phyloP scores from a whole-genome alignment of 1,284 basidiomycete species.

The Omphalotus olearius region DNA sequence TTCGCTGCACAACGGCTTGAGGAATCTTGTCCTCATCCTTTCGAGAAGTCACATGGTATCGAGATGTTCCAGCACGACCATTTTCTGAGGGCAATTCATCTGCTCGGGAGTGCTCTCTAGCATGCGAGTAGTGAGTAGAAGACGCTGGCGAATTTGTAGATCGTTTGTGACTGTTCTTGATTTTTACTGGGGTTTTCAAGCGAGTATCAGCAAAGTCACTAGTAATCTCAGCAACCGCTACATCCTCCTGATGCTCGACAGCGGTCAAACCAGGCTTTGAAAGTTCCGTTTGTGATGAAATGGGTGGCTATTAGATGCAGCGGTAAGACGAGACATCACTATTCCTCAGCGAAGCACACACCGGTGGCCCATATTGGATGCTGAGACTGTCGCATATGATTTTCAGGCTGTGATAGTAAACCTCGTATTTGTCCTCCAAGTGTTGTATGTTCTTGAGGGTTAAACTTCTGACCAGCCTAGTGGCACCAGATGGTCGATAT shows the following conservation, averaged over 20 bases:
- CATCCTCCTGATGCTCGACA: no score
- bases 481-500: not conserved
- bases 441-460: constrained; percentile 78
- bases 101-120: not conserved
- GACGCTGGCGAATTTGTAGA: not conserved
- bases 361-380: constrained; percentile 21
- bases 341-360: not conserved
- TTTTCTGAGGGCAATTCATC: not conserved
- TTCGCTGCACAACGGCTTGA: not conserved
- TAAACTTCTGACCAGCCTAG: not conserved
- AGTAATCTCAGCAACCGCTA: no score
- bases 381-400: constrained; percentile 43
- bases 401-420: constrained; percentile 74
- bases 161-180: not conserved
- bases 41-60: no score
- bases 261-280: no score
- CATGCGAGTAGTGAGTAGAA: not conserved
- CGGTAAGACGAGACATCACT: no score
- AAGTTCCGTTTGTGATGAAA: no score
- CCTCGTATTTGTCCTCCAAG: constrained; percentile 81
- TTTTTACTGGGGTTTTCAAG: not conserved
- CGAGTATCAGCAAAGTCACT: not conserved
- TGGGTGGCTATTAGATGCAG: no score
- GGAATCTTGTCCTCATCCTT: no score
- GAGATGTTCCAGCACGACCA: not conserved